Conservation (phyloP, 2,329 filamentous ascomycete species). For the Stemphylium lycopersici region DNA sequence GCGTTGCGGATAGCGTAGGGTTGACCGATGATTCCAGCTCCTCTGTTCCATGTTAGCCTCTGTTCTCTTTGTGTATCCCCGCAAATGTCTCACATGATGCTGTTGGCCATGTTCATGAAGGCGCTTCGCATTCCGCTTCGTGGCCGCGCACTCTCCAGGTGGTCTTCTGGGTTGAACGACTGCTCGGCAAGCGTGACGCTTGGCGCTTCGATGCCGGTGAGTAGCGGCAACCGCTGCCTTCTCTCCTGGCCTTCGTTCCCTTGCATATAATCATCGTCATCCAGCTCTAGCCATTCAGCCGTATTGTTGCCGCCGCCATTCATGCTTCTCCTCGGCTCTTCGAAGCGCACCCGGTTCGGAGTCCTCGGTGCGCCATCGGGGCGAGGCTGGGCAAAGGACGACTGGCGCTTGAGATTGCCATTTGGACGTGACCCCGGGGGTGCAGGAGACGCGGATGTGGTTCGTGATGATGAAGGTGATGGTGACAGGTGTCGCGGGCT, state of each 20-base stretch:
- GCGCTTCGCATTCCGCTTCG: conserved; percentile 85
- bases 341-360: conserved; percentile 77
- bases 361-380: conserved; percentile 65
- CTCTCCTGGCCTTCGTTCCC: conserved; percentile 45
- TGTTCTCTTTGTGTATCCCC: background rate
- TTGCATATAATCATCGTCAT: conserved; percentile 67
- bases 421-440: conserved; percentile 33
- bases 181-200: conserved; percentile 72
- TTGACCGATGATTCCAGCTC: conserved; percentile 75
- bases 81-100: conserved; percentile 71
- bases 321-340: conserved; percentile 49
- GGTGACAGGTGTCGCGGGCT: conserved; percentile 34
- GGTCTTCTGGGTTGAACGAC: conserved; percentile 61
- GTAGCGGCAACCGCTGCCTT: conserved; percentile 68
- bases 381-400: conserved; percentile 55
- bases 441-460: conserved; percentile 39
- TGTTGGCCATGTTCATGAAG: conserved; percentile 99
- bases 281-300: conserved; percentile 56
- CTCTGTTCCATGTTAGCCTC: conserved; percentile 46
- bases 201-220: conserved; percentile 84
- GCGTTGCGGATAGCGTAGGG: conserved; percentile 96
- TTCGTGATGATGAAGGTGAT: conserved; percentile 36
- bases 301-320: conserved; percentile 40
- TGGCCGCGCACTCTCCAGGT: conserved; percentile 69
- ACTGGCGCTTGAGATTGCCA: conserved; percentile 44